These are phyloP conservation scores for Physcomitrium patens DNA, from an alignment of 225 moss, liverwort and hornwort species.

Conservation along the genomic window DNA sequence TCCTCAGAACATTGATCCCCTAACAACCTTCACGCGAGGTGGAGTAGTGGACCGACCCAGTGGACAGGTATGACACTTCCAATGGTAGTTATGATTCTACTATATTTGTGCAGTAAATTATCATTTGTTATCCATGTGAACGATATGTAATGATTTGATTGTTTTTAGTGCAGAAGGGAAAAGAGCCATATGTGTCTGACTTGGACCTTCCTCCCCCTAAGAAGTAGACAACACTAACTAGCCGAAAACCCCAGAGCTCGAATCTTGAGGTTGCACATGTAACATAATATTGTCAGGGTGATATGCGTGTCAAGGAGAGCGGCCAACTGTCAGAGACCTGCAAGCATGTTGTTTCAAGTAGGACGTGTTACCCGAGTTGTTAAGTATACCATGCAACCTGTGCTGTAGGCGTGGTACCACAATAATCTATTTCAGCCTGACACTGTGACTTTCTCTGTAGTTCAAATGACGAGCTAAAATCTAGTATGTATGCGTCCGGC, in stretches of 20 bases:
- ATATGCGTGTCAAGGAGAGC: not conserved
- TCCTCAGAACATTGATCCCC: slow-evolving; percentile 56
- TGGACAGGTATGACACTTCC: slow-evolving; percentile 46
- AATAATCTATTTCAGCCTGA: slow-evolving; percentile 8
- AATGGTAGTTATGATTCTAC: not conserved
- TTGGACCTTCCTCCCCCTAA: slow-evolving; percentile 64
- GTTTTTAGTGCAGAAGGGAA: slow-evolving; percentile 59
- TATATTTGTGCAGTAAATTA: not conserved
- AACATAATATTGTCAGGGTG: slow-evolving; percentile 36
- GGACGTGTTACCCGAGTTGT: not conserved
- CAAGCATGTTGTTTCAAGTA: slow-evolving; percentile 7
- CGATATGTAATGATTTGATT: not conserved
- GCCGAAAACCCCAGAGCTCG: slow-evolving; percentile 24
- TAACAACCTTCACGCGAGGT: slow-evolving; percentile 66
- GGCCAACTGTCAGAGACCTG: slow-evolving; percentile 20
- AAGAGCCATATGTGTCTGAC: slow-evolving; percentile 71
- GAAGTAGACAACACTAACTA: slow-evolving; percentile 36
- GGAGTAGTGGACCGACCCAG: slow-evolving; percentile 55
- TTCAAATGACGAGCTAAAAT: too few relatives aligned
- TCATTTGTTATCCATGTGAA: not conserved
- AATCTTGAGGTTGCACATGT: slow-evolving; percentile 34
- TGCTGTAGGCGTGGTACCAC: slow-evolving; percentile 3
- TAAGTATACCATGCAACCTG: slow-evolving; percentile 7
- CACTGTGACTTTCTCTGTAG: too few relatives aligned
- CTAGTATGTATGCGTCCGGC: too few relatives aligned